Evolutionary conservation across 805 yeast genomes (phyloP).

Genomic region (Millerozyma miso): DNA sequence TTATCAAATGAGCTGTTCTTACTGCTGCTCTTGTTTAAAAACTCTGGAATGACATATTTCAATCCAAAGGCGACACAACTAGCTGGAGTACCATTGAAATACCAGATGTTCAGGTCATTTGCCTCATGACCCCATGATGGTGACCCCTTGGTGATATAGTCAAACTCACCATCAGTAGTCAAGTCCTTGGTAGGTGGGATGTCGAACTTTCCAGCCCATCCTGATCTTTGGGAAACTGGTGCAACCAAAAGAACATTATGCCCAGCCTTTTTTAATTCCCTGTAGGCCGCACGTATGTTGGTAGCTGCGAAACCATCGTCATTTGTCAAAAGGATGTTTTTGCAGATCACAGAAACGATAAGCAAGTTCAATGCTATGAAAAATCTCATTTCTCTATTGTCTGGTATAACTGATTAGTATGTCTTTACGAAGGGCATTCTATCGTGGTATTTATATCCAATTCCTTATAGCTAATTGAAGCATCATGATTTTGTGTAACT

Average conservation of each 20-base stretch:
- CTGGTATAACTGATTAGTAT: not conserved
- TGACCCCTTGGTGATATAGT: slow-evolving; percentile 43
- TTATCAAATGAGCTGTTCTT: slow-evolving; percentile 17
- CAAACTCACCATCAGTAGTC: slow-evolving; percentile 43
- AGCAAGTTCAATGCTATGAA: not conserved
- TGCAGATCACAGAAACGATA: slow-evolving; percentile 2
- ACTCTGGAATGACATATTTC: slow-evolving; percentile 43
- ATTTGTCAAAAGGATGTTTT: slow-evolving; percentile 35
- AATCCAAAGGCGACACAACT: slow-evolving; percentile 47
- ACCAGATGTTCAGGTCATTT: slow-evolving; percentile 39
- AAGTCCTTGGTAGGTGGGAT: slow-evolving; percentile 34
- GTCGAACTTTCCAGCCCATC: slow-evolving; percentile 53
- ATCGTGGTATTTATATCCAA: too few relatives aligned
- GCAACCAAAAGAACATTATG: slow-evolving; percentile 48
- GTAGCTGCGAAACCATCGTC: slow-evolving; percentile 58
- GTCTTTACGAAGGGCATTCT: not conserved
- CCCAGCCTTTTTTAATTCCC: slow-evolving; percentile 44
- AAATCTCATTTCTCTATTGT: not conserved
- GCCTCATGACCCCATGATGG: slow-evolving; percentile 55
- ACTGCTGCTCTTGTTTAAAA: slow-evolving; percentile 25
- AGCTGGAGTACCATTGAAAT: slow-evolving; percentile 55
- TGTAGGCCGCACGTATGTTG: slow-evolving; percentile 53
- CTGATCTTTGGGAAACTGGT: slow-evolving; percentile 49
- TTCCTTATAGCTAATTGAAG: too few relatives aligned
- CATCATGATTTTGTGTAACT: not conserved